Evolutionary conservation across 2,329 filamentous ascomycete species (phyloP).

Genomic region (Atkinsonella texensis): DNA sequence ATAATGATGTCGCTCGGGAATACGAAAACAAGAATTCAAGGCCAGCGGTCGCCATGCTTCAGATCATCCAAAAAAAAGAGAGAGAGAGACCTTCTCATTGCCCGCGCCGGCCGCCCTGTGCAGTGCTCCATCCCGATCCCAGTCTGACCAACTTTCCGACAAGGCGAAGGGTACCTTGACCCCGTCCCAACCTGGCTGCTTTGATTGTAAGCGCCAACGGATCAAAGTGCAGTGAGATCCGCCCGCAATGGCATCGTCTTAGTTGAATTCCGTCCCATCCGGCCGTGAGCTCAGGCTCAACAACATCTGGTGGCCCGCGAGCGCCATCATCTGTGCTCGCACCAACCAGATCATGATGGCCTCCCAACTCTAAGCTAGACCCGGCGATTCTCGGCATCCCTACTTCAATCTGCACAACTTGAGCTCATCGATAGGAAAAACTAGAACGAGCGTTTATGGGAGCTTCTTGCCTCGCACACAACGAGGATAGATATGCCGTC

Average conservation of each 20-base stretch:
- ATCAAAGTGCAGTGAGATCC: constrained; percentile 21
- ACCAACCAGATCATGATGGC: constrained; percentile 33
- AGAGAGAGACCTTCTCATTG: not conserved
- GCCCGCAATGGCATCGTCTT: constrained; percentile 18
- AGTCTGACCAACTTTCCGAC: not conserved
- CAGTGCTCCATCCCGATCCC: not conserved
- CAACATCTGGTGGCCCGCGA: constrained; percentile 9
- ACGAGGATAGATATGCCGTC: constrained; percentile 15
- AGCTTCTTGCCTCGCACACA: constrained; percentile 23
- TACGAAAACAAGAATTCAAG: not conserved
- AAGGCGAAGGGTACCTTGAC: constrained; percentile 3
- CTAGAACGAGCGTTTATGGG: constrained; percentile 26
- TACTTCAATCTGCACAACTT: constrained; percentile 7
- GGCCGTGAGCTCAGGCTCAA: not conserved
- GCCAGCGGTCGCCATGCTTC: not conserved
- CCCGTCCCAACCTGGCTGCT: constrained; percentile 21
- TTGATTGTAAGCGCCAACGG: constrained; percentile 20
- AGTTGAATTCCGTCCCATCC: constrained; percentile 23
- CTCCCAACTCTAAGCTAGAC: too few species aligned
- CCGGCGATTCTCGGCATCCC: constrained; percentile 19
- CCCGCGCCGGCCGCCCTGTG: too few species aligned
- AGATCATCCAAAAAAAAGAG: too few species aligned
- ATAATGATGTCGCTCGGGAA: not conserved
- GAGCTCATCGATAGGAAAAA: constrained; percentile 18
- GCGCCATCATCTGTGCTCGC: constrained; percentile 15